phyloP scores from a whole-genome alignment of 768 basidiomycete genomes.

The Krasilnikovozyma curviuscula region DNA sequence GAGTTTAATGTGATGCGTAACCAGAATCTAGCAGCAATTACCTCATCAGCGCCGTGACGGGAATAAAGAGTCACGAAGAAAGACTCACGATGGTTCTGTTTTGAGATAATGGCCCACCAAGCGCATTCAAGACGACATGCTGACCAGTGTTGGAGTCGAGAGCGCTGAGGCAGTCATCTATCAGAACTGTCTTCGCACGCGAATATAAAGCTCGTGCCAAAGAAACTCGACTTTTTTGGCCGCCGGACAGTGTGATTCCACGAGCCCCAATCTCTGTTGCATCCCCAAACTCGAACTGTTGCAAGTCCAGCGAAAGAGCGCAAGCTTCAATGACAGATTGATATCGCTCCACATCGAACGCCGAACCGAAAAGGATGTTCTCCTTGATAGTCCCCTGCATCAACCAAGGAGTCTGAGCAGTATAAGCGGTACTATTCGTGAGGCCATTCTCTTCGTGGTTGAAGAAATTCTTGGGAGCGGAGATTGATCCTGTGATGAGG shows the following conservation, averaged over 20 bases:
- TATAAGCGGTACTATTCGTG: too few relatives aligned
- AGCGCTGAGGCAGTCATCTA: constrained; percentile 66
- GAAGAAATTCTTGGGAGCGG: too few relatives aligned
- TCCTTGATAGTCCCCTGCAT: too few relatives aligned
- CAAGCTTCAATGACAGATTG: constrained; percentile 1
- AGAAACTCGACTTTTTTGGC: constrained; percentile 40
- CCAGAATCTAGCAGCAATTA: constrained; percentile 26
- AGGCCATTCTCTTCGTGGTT: too few relatives aligned
- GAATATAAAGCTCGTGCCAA: not conserved
- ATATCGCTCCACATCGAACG: too few relatives aligned
- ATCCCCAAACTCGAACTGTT: constrained; percentile 11
- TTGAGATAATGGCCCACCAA: constrained; percentile 21
- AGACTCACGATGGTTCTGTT: constrained; percentile 28
- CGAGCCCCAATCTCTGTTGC: constrained; percentile 15
- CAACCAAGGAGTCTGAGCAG: too few relatives aligned
- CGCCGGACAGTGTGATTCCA: not conserved
- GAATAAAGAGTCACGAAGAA: too few relatives aligned
- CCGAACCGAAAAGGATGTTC: too few relatives aligned
- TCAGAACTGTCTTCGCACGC: constrained; percentile 31
- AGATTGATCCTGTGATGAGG: too few relatives aligned
- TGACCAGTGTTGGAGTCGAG: constrained; percentile 27
- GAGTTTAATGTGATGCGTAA: constrained; percentile 69
- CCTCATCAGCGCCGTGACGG: not conserved
- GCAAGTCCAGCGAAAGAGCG: constrained; percentile 5
- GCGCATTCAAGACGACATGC: constrained; percentile 13